Evolutionary conservation across 192 early-diverging fungal genomes (phyloP), one percentile per base, ranked within the genome.

Genomic region (Coemansia sp.): DNA sequence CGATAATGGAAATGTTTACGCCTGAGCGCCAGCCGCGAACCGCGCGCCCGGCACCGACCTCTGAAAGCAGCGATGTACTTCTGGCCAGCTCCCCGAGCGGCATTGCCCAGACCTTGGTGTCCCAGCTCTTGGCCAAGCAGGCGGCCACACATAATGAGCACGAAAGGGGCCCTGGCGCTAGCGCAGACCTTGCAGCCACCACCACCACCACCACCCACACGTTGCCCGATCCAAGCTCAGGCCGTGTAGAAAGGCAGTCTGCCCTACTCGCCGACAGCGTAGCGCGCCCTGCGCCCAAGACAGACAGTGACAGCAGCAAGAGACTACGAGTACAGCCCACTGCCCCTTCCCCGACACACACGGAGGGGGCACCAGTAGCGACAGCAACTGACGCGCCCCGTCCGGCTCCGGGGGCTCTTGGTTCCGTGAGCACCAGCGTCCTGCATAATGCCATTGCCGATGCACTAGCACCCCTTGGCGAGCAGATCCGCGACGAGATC

Each of bases 1-100:
- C 68, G 31, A 72, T 72, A 39, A 72, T 72, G 68, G 68, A 72
- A 18, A 55, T 72, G 53, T 65, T 72, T 54, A 65, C 68, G 7
- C 68, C 68, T 0, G 68, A 72, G 51, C 62, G 57, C 30, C 6
- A 34, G 29, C 19, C 38, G 3, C 49, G 49, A 8, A 11, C 13
- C 44, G 2, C 17, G 31, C 10, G 27, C 7, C 37, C 37, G 11
- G 5, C 21, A 20, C 37, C 7, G 18, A 38, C 11, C 7, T 18
- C 21, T 16, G 37, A 16, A 18, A 34, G 16, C 19, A 12, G 20
- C 9, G 23, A 26, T n/a, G n/a, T n/a, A n/a, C n/a, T n/a, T n/a
- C n/a, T n/a, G 7, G 32, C 16, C 12, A 25, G 32, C 31, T 25
- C 23, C 23, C 18, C 51, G 14, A 27, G 22, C 8, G 12, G 33